Evolutionary conservation across 345 rosid species (phyloP).

Genomic region (Moringa oleifera): DNA sequence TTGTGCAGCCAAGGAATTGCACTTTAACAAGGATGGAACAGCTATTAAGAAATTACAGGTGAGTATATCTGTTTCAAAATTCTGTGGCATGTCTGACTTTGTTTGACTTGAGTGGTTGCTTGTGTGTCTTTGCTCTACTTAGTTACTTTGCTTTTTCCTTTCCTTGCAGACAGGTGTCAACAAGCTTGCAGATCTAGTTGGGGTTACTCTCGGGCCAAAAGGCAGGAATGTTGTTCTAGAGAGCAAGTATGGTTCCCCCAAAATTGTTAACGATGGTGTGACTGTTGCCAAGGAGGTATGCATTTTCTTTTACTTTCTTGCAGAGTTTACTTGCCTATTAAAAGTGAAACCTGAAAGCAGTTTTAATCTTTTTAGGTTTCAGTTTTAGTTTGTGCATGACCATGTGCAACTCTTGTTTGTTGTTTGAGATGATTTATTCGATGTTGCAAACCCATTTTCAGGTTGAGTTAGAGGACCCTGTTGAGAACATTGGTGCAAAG

Average conservation of each 20-base stretch:
- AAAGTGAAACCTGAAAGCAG: not conserved
- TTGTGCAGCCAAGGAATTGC: conserved; percentile 85
- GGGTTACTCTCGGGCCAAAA: conserved; percentile 95
- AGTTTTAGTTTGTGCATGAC: too few relatives aligned
- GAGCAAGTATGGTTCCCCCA: conserved; percentile 98
- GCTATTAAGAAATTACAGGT: conserved; percentile 90
- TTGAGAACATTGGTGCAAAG: conserved; percentile 97
- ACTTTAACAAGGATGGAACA: conserved; percentile 92
- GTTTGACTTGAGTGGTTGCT: not conserved
- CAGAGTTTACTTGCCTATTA: not conserved
- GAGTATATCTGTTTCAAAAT: conserved; percentile 20
- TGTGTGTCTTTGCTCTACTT: conserved; percentile 1
- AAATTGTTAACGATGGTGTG: conserved; percentile 95
- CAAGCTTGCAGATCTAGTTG: conserved; percentile 96
- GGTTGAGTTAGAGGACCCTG: conserved; percentile 98
- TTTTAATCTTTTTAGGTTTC: too few relatives aligned
- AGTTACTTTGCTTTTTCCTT: conserved; percentile 3
- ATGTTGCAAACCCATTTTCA: conserved; percentile 11
- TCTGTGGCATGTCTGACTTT: not conserved
- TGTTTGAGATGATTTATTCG: not conserved
- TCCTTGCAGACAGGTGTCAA: conserved; percentile 76
- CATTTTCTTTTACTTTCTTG: not conserved
- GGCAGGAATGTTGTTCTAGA: conserved; percentile 97
- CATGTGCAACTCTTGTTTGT: not conserved
- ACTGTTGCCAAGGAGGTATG: conserved; percentile 94